phyloP scores from a whole-genome alignment of 2,329 filamentous ascomycete genomes.

The Neonectria coccinea region DNA sequence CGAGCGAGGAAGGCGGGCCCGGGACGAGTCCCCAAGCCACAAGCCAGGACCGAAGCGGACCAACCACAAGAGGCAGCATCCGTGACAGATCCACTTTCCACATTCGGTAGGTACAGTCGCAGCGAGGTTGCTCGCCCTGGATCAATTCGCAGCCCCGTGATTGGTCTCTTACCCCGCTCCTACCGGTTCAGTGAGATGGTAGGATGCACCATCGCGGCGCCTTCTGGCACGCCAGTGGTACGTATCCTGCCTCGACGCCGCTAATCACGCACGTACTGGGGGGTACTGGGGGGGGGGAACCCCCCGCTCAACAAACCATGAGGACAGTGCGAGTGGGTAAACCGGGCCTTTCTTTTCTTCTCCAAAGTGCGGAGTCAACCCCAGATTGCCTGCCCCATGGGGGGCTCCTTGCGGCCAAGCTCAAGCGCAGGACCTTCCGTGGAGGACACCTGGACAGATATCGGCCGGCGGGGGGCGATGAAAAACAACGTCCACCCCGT shows the following conservation, averaged over 20 bases:
- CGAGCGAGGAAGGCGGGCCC: constrained; percentile 21
- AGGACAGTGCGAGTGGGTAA: constrained; percentile 27
- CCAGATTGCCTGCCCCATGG: constrained; percentile 38
- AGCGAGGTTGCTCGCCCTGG: constrained; percentile 34
- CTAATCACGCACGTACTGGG: constrained; percentile 8
- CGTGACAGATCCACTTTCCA: constrained; percentile 19
- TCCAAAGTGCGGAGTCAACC: constrained; percentile 44
- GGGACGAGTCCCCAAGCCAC: constrained; percentile 16
- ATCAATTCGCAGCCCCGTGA: constrained; percentile 16
- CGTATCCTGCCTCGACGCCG: neutral
- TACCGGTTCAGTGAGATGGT: constrained; percentile 24
- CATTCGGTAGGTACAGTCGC: constrained; percentile 33
- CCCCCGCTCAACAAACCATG: constrained; percentile 17
- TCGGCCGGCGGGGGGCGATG: constrained; percentile 1
- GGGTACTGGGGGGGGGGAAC: neutral
- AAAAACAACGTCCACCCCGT: neutral
- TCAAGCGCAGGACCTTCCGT: constrained; percentile 10
- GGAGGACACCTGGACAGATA: neutral
- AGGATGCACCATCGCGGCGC: constrained; percentile 4
- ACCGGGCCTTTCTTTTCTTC: constrained; percentile 27
- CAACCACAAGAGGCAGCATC: constrained; percentile 25
- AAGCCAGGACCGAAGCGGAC: constrained; percentile 15
- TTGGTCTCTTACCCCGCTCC: constrained; percentile 29
- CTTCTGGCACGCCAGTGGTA: neutral
- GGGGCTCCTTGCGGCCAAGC: constrained; percentile 18